Conservation (phyloP, 305 asterid genomes). For the Fraxinus paxiana region DNA sequence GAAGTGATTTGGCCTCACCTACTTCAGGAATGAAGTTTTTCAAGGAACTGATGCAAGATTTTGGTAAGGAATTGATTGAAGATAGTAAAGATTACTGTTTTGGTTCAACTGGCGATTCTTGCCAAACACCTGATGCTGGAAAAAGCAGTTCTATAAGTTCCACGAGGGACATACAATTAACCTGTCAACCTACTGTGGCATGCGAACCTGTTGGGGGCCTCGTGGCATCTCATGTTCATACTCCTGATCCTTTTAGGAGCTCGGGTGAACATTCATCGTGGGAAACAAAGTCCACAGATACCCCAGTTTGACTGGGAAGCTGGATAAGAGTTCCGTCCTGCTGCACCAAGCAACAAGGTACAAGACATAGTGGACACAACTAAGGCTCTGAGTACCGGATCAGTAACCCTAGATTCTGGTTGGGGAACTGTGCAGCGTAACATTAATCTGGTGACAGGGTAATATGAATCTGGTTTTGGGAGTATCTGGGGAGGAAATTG, state of each 20-base stretch:
- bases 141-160: conserved; percentile 68
- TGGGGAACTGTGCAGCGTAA: conserved; percentile 53
- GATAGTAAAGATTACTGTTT: conserved; percentile 56
- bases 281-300: conserved; percentile 36
- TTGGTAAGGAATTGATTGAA: not conserved
- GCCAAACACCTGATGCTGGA: conserved; percentile 48
- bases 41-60: conserved; percentile 62
- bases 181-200: conserved; percentile 33
- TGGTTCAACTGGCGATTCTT: conserved; percentile 72
- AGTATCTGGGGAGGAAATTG: conserved; percentile 50
- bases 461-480: conserved; percentile 51
- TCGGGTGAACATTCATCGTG: conserved; percentile 57
- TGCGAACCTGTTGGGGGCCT: conserved; percentile 36
- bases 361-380: conserved; percentile 37
- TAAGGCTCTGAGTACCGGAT: conserved; percentile 24
- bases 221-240: conserved; percentile 29
- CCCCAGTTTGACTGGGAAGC: conserved; percentile 37
- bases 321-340: conserved; percentile 46
- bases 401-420: conserved; percentile 39
- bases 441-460: conserved; percentile 55
- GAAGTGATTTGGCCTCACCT: conserved; percentile 67
- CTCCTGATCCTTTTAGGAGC: conserved; percentile 38
- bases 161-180: conserved; percentile 39
- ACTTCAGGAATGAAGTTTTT: conserved; percentile 67
- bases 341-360: conserved; percentile 25